Evolutionary conservation across 495 filamentous ascomycete genomes (phyloP), one percentile per base, ranked within the genome.

Genomic region (Corynascus novoguineensis): DNA sequence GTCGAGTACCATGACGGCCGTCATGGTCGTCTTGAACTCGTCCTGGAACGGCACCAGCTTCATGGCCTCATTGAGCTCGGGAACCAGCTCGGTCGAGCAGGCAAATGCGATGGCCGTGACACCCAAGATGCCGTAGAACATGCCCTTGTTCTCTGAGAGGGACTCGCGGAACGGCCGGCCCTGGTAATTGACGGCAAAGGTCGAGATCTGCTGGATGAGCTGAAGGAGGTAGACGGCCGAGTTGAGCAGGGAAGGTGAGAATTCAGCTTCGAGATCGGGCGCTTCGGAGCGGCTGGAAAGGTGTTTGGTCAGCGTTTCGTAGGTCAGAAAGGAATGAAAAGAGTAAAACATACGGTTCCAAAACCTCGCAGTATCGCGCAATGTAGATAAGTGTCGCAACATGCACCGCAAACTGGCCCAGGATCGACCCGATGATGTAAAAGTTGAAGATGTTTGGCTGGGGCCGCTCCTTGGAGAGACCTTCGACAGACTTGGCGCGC

Each of bases 181-280:
- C 71, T 99, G 93, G 76, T 99, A 99, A 78, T 99, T 99, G 81
- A 97, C 93, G 35, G 93, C 92, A 67, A 99, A 99, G 9, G 93
- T 99, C 11, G 93, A 97, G 66, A 99, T 96, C 68, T 99, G 95
- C 72, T 99, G 93, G 73, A 99, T 97, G 42, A 99, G 82, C 65
- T 97, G 95, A 3, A 99, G 83, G 41, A 99, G 89, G 74, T 99
- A 99, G 64, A 99, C 89, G 51, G 95, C 93, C 57, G 85, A 89
- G 78, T 99, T 99, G 66, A 99, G 84, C 11, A 99, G 82, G 5
- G 91, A 96, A 6, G 95, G 95, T 54, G 85, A 73, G 64, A 99
- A 99, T 65, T 99, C 92, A 64, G 90, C 87, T 73, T 99, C 93
- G 15, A 97, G 85, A 67, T 99, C 92, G 56, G 96, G 78, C 21